Evolutionary conservation across 257 asterid genomes (phyloP).

Genomic region (Jasminum sambac): DNA sequence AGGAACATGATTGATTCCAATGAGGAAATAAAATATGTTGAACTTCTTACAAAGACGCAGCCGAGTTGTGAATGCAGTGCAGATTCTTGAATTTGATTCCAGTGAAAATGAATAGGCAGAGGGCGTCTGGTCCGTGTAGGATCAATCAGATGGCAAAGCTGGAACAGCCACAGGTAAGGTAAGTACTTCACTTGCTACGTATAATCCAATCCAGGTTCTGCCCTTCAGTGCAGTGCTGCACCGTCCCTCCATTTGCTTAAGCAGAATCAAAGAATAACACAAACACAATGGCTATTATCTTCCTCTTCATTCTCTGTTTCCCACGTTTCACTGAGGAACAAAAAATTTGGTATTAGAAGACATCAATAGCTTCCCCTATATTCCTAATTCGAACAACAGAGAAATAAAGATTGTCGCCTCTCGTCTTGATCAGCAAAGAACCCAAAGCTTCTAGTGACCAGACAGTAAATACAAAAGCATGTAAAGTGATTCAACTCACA

Average conservation of each 20-base stretch:
- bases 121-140: background rate
- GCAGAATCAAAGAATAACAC: too few relatives aligned
- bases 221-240: too few relatives aligned
- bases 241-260: too few relatives aligned
- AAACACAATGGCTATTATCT: too few relatives aligned
- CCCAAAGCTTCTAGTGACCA: background rate
- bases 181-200: too few relatives aligned
- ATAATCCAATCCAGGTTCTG: too few relatives aligned
- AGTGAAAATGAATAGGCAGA: background rate
- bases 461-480: background rate
- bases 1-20: background rate
- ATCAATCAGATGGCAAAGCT: constrained; percentile 7
- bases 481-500: background rate
- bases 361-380: too few relatives aligned
- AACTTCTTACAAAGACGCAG: constrained; percentile 3
- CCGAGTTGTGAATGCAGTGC: constrained; percentile 3
- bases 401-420: background rate
- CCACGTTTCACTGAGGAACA: background rate
- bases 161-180: too few relatives aligned
- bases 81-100: constrained; percentile 20
- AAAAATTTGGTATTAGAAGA: background rate
- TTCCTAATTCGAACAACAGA: too few relatives aligned
- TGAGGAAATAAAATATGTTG: background rate
- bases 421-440: background rate
- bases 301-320: too few relatives aligned